A percentile compares a stretch with the other conserved stretches of the same genome.
phyloP scores from a whole-genome alignment of 2,329 filamentous ascomycete genomes.

The Arthrobotrys iridis region DNA sequence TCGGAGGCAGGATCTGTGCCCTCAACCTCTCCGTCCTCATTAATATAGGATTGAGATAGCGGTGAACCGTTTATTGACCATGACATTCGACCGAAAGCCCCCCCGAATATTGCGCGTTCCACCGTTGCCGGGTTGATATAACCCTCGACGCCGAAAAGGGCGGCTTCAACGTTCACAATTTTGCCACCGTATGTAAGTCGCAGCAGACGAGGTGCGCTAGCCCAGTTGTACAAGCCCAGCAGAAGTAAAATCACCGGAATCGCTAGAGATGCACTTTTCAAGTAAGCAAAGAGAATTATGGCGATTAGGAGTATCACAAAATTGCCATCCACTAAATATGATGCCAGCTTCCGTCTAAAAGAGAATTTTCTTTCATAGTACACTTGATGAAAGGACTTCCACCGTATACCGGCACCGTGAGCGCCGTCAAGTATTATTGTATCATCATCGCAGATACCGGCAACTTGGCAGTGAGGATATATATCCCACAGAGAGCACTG shows the following conservation, averaged over 20 bases:
- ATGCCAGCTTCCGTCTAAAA: not conserved
- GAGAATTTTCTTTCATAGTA: not conserved
- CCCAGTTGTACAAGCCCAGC: slow-evolving; percentile 31
- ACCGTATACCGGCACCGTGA: slow-evolving; percentile 59
- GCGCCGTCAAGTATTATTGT: slow-evolving; percentile 61
- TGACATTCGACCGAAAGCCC: slow-evolving; percentile 58
- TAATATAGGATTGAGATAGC: slow-evolving; percentile 58
- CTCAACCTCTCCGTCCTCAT: slow-evolving; percentile 58
- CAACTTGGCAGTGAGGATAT: slow-evolving; percentile 60
- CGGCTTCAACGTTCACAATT: slow-evolving; percentile 59
- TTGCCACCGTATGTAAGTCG: slow-evolving; percentile 59
- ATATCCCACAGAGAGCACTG: slow-evolving; percentile 61
- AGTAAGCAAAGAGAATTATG: not conserved
- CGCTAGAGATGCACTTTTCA: not conserved
- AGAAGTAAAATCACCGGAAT: not conserved
- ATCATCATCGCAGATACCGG: slow-evolving; percentile 60
- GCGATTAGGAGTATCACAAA: not conserved
- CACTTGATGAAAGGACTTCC: slow-evolving; percentile 59
- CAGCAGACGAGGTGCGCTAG: slow-evolving; percentile 58
- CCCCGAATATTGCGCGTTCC: slow-evolving; percentile 59
- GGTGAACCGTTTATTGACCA: slow-evolving; percentile 59
- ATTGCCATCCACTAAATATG: not conserved
- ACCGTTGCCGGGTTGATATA: slow-evolving; percentile 59
- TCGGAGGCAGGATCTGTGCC: slow-evolving; percentile 58
- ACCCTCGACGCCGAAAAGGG: slow-evolving; percentile 61